Conservation (phyloP, 192 early-diverging fungal species). For the Podila epicladia region DNA sequence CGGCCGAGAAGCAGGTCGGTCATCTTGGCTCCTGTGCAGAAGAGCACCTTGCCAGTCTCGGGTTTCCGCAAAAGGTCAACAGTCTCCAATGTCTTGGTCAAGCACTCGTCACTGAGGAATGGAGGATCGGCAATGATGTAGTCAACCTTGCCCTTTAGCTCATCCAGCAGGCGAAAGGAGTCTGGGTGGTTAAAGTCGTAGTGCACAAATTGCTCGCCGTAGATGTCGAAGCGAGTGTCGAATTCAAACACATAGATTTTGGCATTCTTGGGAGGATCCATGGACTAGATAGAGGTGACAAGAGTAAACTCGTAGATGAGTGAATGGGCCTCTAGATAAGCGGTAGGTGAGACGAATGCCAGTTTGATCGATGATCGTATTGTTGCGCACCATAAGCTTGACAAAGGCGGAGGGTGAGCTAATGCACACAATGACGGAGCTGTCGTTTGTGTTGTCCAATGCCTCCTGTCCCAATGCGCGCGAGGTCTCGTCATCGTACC, state of each 20-base stretch:
- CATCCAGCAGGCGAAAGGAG: conserved; percentile 53
- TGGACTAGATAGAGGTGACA: conserved; percentile 22
- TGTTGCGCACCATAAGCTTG: conserved; percentile 61
- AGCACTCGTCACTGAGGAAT: conserved; percentile 80
- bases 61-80: conserved; percentile 59
- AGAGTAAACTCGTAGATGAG: neutral
- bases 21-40: conserved; percentile 62
- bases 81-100: conserved; percentile 72
- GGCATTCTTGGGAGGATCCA: conserved; percentile 35
- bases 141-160: conserved; percentile 65
- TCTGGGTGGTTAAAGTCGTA: conserved; percentile 81
- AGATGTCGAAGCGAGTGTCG: conserved; percentile 79
- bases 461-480: conserved; percentile 49
- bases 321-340: neutral
- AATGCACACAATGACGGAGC: conserved; percentile 64
- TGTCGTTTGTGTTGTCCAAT: conserved; percentile 40
- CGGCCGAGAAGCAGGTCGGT: conserved; percentile 4
- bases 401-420: conserved; percentile 73
- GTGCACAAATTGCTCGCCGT: conserved; percentile 70
- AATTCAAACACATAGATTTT: conserved; percentile 76
- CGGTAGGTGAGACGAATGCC: neutral
- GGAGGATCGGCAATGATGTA: conserved; percentile 83
- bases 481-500: conserved; percentile 58
- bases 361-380: neutral
- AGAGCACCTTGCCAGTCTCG: conserved; percentile 59